Conservation (phyloP, 306 rosid species). For the Vigna angularis region DNA sequence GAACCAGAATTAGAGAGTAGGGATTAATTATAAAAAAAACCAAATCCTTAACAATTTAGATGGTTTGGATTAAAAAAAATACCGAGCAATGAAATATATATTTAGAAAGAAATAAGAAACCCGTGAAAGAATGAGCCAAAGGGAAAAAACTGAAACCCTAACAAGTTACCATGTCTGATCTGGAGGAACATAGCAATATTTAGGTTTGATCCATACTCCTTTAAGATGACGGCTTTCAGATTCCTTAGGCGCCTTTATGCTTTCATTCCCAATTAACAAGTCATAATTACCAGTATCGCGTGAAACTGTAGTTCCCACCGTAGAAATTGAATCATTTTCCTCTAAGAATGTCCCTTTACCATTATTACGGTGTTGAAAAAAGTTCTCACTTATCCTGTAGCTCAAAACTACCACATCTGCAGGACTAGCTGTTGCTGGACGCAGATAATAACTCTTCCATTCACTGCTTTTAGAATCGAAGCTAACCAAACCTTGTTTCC, state of each 20-base stretch:
- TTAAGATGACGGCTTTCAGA: neutral
- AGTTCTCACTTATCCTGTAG: accelerated
- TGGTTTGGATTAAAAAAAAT: too few species aligned
- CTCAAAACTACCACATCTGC: neutral
- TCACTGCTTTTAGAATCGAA: neutral
- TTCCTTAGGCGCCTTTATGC: neutral
- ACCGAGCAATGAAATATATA: too few species aligned
- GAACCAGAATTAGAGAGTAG: too few species aligned
- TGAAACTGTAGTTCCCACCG: conserved; percentile 18
- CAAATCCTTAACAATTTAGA: too few species aligned
- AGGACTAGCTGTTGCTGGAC: accelerated
- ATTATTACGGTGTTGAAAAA: neutral
- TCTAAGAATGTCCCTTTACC: neutral
- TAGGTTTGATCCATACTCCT: conserved; percentile 52
- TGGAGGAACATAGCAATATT: conserved; percentile 14
- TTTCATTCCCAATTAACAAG: neutral
- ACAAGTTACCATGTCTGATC: conserved; percentile 31
- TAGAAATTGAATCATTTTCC: neutral
- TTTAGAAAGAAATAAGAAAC: too few species aligned
- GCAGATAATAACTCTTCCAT: neutral
- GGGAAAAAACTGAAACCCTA: too few species aligned
- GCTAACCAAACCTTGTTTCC: neutral
- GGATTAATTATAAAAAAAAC: too few species aligned
- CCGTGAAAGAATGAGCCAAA: too few species aligned
- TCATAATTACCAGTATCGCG: accelerated